These are phyloP conservation scores for Fusarium napiforme DNA, from an alignment of 2,329 filamentous ascomycete species.

Conservation along the genomic window DNA sequence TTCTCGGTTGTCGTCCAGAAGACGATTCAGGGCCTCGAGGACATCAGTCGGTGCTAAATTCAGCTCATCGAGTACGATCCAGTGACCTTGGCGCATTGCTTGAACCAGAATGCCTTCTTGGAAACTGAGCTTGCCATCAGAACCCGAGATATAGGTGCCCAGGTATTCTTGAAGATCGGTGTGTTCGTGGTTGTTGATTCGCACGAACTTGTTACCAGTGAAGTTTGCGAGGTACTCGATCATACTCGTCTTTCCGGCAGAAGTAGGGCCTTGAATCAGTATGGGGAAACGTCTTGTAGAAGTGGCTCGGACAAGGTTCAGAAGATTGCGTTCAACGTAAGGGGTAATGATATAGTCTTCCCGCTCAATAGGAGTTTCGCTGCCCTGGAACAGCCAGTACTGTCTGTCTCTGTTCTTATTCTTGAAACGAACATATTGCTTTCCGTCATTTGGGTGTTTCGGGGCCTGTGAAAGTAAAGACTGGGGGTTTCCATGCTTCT, in stretches of 20 bases:
- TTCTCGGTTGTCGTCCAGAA: constrained; percentile 96
- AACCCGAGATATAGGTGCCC: constrained; percentile 89
- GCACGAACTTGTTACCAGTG: constrained; percentile 95
- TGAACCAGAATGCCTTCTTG: constrained; percentile 95
- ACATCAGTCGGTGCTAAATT: constrained; percentile 98
- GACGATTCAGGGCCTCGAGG: constrained; percentile 91
- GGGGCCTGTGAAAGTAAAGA: constrained; percentile 83
- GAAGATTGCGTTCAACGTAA: constrained; percentile 92
- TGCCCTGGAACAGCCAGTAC: constrained; percentile 89
- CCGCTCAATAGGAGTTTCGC: constrained; percentile 71
- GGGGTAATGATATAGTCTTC: constrained; percentile 95
- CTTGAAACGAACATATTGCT: constrained; percentile 81
- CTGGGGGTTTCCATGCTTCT: constrained; percentile 72
- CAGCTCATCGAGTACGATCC: constrained; percentile 97
- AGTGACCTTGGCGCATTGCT: constrained; percentile 91
- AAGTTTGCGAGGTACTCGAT: constrained; percentile 98
- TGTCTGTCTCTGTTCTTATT: constrained; percentile 73
- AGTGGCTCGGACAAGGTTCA: constrained; percentile 92
- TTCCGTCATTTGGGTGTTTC: constrained; percentile 79
- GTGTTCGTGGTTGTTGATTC: constrained; percentile 99
- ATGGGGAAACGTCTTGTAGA: constrained; percentile 94
- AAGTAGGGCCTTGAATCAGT: constrained; percentile 95
- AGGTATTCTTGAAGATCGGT: constrained; percentile 98
- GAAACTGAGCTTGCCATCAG: constrained; percentile 86
- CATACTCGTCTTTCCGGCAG: constrained; percentile 99